Conservation (phyloP, 2,329 filamentous ascomycete species). For the Coleophoma eucalyptorum region DNA sequence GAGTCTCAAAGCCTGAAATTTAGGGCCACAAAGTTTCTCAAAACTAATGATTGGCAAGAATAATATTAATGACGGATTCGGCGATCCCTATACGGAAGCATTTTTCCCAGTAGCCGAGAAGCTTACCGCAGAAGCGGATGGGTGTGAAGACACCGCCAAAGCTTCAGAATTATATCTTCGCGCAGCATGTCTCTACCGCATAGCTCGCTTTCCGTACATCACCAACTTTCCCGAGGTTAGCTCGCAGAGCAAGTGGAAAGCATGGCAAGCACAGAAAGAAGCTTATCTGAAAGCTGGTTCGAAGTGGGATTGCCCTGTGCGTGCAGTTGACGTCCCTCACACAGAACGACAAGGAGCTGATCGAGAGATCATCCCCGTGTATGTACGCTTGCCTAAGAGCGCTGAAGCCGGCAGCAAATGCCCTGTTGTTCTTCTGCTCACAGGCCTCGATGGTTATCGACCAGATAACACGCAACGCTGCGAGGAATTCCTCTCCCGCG, state of each 20-base stretch:
- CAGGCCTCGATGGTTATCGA: constrained; percentile 59
- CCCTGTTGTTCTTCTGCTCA: constrained; percentile 53
- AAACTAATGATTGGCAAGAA: constrained; percentile 28
- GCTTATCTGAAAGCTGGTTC: constrained; percentile 54
- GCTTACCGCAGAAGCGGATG: constrained; percentile 49
- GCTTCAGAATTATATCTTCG: constrained; percentile 65
- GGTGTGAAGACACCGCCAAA: constrained; percentile 45
- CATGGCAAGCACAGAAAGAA: constrained; percentile 63
- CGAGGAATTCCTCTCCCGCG: constrained; percentile 57
- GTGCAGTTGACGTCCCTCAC: constrained; percentile 61
- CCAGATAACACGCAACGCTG: constrained; percentile 59
- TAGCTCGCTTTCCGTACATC: constrained; percentile 65
- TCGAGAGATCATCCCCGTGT: constrained; percentile 55
- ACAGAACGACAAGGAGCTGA: constrained; percentile 43
- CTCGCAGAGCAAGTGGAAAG: constrained; percentile 49
- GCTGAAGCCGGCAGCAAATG: constrained; percentile 28
- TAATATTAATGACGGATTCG: constrained; percentile 62
- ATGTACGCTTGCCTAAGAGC: constrained; percentile 55
- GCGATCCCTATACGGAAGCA: constrained; percentile 58
- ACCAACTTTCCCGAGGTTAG: constrained; percentile 33
- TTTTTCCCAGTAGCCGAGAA: constrained; percentile 59
- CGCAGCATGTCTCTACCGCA: constrained; percentile 69
- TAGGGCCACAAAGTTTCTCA: too few species aligned
- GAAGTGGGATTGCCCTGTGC: constrained; percentile 52
- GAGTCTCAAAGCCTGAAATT: constrained; percentile 5